Percentiles rank a stretch among this genome's conserved stretches.
Conservation (phyloP, 2,329 filamentous ascomycete genomes). For the Penicillium sp. region DNA sequence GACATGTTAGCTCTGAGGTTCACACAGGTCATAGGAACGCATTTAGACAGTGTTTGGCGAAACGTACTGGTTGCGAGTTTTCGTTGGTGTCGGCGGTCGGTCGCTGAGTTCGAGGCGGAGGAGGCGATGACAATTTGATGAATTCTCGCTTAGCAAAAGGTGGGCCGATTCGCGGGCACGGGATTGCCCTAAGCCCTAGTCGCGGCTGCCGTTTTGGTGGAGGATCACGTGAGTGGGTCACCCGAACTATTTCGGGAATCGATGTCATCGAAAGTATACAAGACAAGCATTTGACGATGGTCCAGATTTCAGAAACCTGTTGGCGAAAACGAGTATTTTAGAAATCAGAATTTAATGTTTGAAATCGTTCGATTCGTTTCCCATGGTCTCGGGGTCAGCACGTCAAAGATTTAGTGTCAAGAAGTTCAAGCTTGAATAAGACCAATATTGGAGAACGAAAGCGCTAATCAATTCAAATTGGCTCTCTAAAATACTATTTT, state of each 20-base stretch:
- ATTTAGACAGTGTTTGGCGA: conserved; percentile 22
- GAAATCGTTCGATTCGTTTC: background rate
- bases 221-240: conserved; percentile 22
- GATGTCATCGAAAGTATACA: background rate
- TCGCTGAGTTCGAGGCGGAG: conserved; percentile 47
- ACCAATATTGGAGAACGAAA: background rate
- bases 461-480: background rate
- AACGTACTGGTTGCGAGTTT: conserved; percentile 56
- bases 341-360: background rate
- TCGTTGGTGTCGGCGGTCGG: conserved; percentile 52
- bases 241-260: conserved; percentile 19
- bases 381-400: background rate
- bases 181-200: conserved; percentile 51
- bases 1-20: conserved; percentile 55
- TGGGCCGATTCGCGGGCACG: conserved; percentile 33
- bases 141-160: conserved; percentile 53
- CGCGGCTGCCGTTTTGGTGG: conserved; percentile 22
- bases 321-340: background rate
- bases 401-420: background rate
- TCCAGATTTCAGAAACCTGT: background rate
- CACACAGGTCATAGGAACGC: conserved; percentile 22
- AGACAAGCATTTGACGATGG: background rate
- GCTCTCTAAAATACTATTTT: too few species aligned
- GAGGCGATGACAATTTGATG: conserved; percentile 48
- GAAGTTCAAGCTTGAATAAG: background rate